phyloP scores from a whole-genome alignment of 2,329 filamentous ascomycete species.

The Trichocomaceae sp. region DNA sequence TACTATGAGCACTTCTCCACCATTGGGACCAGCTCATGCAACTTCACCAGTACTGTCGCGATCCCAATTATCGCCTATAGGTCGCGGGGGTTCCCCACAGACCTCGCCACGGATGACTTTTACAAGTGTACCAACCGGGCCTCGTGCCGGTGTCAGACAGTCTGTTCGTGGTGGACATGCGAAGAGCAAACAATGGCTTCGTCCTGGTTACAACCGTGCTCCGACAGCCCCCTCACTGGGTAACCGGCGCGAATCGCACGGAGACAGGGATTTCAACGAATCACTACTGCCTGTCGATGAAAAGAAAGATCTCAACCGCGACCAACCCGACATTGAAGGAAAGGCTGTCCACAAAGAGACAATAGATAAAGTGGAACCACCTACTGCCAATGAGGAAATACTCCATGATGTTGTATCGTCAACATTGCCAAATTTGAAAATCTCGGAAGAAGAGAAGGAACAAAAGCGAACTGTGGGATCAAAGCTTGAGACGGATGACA shows the following conservation, averaged over 20 bases:
- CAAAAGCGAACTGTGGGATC: neutral
- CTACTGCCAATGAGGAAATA: neutral
- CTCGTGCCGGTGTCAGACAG: slow-evolving; percentile 34
- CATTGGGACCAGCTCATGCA: slow-evolving; percentile 17
- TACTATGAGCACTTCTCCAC: slow-evolving; percentile 7
- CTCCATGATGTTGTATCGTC: neutral
- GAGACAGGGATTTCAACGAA: slow-evolving; percentile 22
- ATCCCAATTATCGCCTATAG: slow-evolving; percentile 19
- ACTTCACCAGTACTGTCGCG: slow-evolving; percentile 24
- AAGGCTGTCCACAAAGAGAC: neutral
- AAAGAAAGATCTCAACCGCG: neutral
- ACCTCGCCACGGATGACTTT: slow-evolving; percentile 33
- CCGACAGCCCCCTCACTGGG: slow-evolving; percentile 16
- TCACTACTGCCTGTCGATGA: neutral
- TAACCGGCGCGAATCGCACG: slow-evolving; percentile 27
- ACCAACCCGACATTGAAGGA: neutral
- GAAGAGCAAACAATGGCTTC: slow-evolving; percentile 37
- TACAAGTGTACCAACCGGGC: slow-evolving; percentile 36
- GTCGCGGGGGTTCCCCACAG: slow-evolving; percentile 25
- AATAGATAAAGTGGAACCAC: neutral
- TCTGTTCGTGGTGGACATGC: slow-evolving; percentile 25
- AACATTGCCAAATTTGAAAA: slow-evolving; percentile 14
- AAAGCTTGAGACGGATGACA: neutral
- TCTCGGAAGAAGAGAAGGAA: slow-evolving; percentile 15
- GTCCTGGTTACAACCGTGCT: slow-evolving; percentile 28